These are phyloP conservation scores for Erigeron philadelphicus DNA, from an alignment of 140 eudicot species.

Conservation along the genomic window DNA sequence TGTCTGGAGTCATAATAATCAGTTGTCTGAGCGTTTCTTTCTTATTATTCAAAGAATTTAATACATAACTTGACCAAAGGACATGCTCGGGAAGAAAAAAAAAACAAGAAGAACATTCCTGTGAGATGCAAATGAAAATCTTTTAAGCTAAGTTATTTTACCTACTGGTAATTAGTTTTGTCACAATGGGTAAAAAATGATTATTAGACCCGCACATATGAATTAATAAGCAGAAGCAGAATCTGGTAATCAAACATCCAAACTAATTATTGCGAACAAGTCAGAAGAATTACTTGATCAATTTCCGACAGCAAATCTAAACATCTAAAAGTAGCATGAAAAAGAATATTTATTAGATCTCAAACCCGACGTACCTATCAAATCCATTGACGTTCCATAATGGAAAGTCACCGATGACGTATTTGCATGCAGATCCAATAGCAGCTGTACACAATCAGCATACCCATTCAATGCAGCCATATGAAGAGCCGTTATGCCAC, in stretches of 20 bases:
- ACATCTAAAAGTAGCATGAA: neutral
- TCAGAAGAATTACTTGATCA: neutral
- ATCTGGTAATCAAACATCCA: neutral
- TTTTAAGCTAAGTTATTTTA: neutral
- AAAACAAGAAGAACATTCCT: neutral
- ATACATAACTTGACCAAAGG: neutral
- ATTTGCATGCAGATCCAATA: slow-evolving; percentile 82
- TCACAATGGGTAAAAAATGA: neutral
- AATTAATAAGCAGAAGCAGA: neutral
- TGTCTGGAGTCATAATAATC: neutral
- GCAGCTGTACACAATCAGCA: slow-evolving; percentile 87
- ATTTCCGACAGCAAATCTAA: neutral
- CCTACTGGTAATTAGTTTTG: neutral
- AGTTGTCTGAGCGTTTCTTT: neutral
- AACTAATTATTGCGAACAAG: neutral
- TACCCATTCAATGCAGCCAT: slow-evolving; percentile 96
- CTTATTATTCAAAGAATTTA: neutral
- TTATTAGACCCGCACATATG: neutral
- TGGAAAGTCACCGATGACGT: slow-evolving; percentile 78
- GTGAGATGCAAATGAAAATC: neutral
- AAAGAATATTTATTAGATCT: neutral
- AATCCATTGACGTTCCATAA: slow-evolving; percentile 93
- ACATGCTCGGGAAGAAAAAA: neutral
- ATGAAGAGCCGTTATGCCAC: slow-evolving; percentile 97
- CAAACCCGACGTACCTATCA: slow-evolving; percentile 49